Evolutionary conservation across 2,329 filamentous ascomycete species (phyloP).

Genomic region (Sporothrix inflata): DNA sequence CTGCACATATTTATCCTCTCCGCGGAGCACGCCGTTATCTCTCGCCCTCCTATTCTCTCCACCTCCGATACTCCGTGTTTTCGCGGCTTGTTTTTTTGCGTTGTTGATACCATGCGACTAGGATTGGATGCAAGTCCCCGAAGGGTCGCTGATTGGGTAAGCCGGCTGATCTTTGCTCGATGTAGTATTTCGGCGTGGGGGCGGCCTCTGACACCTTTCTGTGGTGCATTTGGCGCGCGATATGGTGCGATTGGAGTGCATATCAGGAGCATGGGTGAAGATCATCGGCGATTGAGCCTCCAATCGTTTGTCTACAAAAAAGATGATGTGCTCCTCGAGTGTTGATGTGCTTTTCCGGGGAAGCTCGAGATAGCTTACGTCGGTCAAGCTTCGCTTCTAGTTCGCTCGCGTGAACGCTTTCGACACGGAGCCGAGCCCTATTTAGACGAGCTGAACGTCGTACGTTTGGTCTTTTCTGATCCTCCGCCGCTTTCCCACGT

Average conservation of each 20-base stretch:
- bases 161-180: not conserved
- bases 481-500: no score
- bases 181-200: slow-evolving; percentile 14
- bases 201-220: slow-evolving; percentile 1
- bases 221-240: slow-evolving; percentile 16
- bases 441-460: not conserved
- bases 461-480: not conserved
- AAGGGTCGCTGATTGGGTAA: not conserved
- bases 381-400: not conserved
- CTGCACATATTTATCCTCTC: not conserved
- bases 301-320: not conserved
- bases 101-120: not conserved
- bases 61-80: not conserved
- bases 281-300: not conserved
- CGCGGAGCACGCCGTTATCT: not conserved
- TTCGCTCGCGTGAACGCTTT: not conserved
- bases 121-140: not conserved
- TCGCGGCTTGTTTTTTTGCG: not conserved
- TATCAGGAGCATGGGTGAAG: no score
- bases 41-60: not conserved
- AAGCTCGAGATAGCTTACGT: not conserved
- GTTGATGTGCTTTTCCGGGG: slow-evolving; percentile 13
- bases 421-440: not conserved
- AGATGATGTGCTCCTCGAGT: not conserved
- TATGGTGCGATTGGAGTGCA: slow-evolving; percentile 18